These are phyloP conservation scores for Pichia inconspicua DNA, from an alignment of 1,139 yeast genomes.

Conservation along the genomic window DNA sequence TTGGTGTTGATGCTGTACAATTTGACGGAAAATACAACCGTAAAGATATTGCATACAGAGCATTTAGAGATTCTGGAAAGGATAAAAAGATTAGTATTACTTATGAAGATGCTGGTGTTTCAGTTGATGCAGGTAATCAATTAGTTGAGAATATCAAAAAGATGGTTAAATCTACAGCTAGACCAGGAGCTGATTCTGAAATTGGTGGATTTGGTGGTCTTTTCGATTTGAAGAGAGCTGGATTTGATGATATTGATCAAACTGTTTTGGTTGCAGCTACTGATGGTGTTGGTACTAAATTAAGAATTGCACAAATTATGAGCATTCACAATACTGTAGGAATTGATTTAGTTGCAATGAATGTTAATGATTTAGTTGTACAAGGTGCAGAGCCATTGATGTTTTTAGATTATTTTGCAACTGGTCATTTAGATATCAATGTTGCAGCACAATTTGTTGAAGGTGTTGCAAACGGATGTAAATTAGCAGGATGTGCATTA, in stretches of 20 bases:
- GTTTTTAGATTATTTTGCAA: constrained; percentile 94
- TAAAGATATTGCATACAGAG: constrained; percentile 92
- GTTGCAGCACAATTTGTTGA: constrained; percentile 83
- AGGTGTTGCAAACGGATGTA: constrained; percentile 97
- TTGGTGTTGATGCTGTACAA: constrained; percentile 68
- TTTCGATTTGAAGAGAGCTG: constrained; percentile 84
- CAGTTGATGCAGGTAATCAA: constrained; percentile 89
- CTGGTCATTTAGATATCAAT: constrained; percentile 79
- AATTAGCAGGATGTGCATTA: constrained; percentile 90
- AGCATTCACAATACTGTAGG: constrained; percentile 93
- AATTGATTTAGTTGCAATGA: constrained; percentile 97
- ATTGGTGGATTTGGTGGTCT: constrained; percentile 99
- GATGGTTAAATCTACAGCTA: constrained; percentile 86
- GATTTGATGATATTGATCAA: constrained; percentile 60
- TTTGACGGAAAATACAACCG: constrained; percentile 78
- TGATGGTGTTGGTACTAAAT: constrained; percentile 98
- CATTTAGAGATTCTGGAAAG: constrained; percentile 45
- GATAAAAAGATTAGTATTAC: constrained; percentile 44
- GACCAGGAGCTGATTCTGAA: constrained; percentile 96
- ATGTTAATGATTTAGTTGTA: constrained; percentile 92
- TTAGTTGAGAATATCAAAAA: constrained; percentile 87
- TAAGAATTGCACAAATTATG: constrained; percentile 87
- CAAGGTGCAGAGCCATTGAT: constrained; percentile 98
- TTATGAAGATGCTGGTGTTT: constrained; percentile 92
- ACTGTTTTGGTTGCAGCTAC: constrained; percentile 94